Base-by-base conservation (phyloP, 2,329 filamentous ascomycete species). In the Colletotrichum sp. region DNA sequence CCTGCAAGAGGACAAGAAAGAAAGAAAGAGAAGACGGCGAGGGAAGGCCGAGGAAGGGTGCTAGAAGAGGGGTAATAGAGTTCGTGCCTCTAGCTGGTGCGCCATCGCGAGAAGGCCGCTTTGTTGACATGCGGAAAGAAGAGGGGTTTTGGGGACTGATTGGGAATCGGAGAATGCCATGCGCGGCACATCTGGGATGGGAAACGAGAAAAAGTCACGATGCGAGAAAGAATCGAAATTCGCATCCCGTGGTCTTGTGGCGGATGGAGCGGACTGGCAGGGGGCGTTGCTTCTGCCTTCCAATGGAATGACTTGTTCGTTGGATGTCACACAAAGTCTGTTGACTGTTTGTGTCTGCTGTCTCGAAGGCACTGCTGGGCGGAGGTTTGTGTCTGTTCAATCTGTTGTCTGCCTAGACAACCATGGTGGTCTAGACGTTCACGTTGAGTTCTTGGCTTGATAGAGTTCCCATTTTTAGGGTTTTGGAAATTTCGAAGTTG, bases 141-240 rank as follows among this genome's bases (percentile, higher is more conserved):
- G 63, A 30, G 25, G 36, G 39, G 39, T 30, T 61, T 70, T 4
- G 36, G 39, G 57, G 7, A 6, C 32, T 48, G 68, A 55, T 63
- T 70, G 68, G 68, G 11, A 70, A 70, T 63, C 48, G 27, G 27
- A 52, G 30, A 70, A 70, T 70, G 68, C 68, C 68, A 70, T 70
- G 68, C 44, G 57, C 68, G 68, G 68, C 36, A 70, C 44, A 59
- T 70, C 67, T 70, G 57, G 55, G 30, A 68, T 68, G 36, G 64
- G 34, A 48, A 59, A 60, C 22, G 36, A 12, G 25, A 25, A 59
- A n/a, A 28, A 15, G 15, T 15, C 19, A 55, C 19, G 28, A 39
- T 15, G 48, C n/a, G 16, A 27, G 48, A 22, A 22, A 48, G 25
- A 30, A 19, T 34, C 48, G 12, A 8, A 66, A 22, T 25, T 64